A percentile compares a stretch with the other conserved stretches of the same genome.
These are phyloP conservation scores for Coniochaeta sp. DNA, from an alignment of 2,329 filamentous ascomycete genomes.

Conservation along the genomic window DNA sequence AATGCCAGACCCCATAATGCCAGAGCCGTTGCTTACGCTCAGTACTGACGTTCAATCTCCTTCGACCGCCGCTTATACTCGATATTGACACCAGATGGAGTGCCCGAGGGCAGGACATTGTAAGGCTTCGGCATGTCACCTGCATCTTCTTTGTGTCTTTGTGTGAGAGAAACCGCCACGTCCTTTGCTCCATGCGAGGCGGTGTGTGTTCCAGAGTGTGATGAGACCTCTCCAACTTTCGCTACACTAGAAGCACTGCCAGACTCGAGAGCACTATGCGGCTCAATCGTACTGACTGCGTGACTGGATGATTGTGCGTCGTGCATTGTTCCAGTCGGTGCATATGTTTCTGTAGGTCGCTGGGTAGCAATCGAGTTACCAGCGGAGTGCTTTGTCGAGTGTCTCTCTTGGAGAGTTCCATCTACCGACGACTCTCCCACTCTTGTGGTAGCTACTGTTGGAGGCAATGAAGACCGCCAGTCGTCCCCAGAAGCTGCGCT, in stretches of 20 bases:
- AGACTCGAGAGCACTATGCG: constrained; percentile 5
- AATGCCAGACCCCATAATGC: background rate
- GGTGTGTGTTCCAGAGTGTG: background rate
- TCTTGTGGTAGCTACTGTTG: background rate
- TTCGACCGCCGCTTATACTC: background rate
- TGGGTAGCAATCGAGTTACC: background rate
- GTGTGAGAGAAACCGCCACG: background rate
- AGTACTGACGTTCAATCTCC: background rate
- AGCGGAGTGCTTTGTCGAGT: background rate
- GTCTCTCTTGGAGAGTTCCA: background rate
- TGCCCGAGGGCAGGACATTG: background rate
- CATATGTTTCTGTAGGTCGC: background rate
- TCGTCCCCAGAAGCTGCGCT: background rate
- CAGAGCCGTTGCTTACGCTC: background rate
- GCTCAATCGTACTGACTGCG: background rate
- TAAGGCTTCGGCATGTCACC: background rate
- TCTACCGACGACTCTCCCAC: background rate
- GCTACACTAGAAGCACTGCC: constrained; percentile 5
- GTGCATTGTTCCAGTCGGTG: background rate
- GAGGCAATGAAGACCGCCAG: background rate
- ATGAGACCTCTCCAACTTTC: background rate
- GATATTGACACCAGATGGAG: background rate
- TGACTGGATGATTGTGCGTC: background rate
- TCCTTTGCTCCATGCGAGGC: background rate
- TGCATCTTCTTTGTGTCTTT: background rate